A percentile compares a stretch with the other conserved stretches of the same genome.
phyloP scores from a whole-genome alignment of 106 monocot genomes.

The Dendrobium nobile region DNA sequence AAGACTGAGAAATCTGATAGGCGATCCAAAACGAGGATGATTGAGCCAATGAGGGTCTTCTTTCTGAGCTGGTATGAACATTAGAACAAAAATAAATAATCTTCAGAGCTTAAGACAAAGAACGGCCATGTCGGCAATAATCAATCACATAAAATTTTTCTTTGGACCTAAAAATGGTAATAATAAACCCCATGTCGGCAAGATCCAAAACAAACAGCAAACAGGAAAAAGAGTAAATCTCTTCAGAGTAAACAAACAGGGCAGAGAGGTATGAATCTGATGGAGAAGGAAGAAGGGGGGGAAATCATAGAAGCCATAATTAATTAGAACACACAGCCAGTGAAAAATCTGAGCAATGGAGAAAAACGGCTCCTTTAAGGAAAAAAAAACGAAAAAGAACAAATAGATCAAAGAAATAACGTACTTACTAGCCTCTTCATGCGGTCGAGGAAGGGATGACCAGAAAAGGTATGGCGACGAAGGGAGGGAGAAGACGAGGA shows the following conservation, averaged over 20 bases:
- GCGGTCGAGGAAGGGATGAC: background rate
- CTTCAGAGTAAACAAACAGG: background rate
- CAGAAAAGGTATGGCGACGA: background rate
- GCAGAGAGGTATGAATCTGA: background rate
- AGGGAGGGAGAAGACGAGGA: no score
- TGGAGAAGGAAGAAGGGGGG: background rate
- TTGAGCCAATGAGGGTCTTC: background rate
- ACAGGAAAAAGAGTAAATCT: background rate
- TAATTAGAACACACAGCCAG: background rate
- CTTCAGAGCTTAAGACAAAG: background rate
- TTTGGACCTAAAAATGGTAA: background rate
- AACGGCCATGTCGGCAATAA: background rate
- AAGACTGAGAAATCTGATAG: background rate
- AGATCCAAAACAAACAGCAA: constrained; percentile 1
- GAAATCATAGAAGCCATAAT: background rate
- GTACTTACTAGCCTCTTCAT: constrained; percentile 33
- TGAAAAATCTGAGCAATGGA: background rate
- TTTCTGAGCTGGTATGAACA: background rate
- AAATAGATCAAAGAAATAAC: constrained; percentile 17
- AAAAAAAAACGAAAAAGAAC: background rate
- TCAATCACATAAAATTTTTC: background rate
- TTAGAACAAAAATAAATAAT: background rate
- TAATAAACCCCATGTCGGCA: background rate
- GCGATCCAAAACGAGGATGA: background rate
- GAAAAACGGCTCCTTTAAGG: background rate